These are phyloP conservation scores for Medicago arabica DNA, from an alignment of 306 rosid genomes.

Conservation along the genomic window DNA sequence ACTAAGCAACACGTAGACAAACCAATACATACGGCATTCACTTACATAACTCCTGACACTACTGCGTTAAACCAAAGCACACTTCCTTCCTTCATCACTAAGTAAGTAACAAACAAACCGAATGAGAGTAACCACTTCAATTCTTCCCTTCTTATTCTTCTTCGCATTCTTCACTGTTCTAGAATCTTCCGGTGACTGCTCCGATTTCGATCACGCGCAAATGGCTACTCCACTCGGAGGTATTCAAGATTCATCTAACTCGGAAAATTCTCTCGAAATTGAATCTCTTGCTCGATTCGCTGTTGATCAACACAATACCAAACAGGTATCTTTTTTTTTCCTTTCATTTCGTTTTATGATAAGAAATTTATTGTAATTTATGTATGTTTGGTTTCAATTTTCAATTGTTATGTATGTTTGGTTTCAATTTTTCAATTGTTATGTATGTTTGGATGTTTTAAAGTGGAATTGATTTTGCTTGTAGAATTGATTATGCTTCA, in stretches of 20 bases:
- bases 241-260: constrained; percentile 44
- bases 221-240: constrained; percentile 78
- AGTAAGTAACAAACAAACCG: constrained; percentile 1
- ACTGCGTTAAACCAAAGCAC: constrained; percentile 23
- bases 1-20: background rate
- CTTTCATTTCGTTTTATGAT: too few species aligned
- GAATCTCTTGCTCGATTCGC: constrained; percentile 83
- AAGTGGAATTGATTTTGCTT: too few species aligned
- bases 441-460: too few species aligned
- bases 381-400: too few species aligned
- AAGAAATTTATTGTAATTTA: too few species aligned
- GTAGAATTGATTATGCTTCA: too few species aligned
- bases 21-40: background rate
- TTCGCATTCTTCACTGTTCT: constrained; percentile 7
- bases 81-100: background rate
- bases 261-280: constrained; percentile 62
- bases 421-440: too few species aligned
- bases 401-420: too few species aligned
- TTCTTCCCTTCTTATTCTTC: background rate
- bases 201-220: constrained; percentile 40
- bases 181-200: constrained; percentile 25
- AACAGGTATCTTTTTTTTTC: constrained; percentile 51
- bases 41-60: background rate
- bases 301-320: constrained; percentile 77
- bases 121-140: constrained; percentile 38